Evolutionary conservation across 805 yeast genomes (phyloP).

Genomic region (Candida rishiriensis): DNA sequence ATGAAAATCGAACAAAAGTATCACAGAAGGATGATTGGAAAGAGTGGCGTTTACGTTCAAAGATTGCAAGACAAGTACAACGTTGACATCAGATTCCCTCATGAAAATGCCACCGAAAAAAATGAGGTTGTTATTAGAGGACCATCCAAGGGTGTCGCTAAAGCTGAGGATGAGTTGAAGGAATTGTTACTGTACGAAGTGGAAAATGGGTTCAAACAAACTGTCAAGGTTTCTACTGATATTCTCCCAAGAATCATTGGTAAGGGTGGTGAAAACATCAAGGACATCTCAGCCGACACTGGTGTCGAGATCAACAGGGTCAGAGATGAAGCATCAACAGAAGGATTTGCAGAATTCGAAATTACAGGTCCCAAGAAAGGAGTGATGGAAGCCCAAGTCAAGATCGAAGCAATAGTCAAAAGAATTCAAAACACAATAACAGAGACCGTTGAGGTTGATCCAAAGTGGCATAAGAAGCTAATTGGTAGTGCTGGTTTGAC

Average conservation of each 20-base stretch:
- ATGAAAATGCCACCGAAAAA: constrained; percentile 40
- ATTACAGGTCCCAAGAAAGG: constrained; percentile 75
- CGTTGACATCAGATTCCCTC: constrained; percentile 76
- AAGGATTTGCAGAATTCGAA: constrained; percentile 52
- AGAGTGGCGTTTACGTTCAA: constrained; percentile 72
- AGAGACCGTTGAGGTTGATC: constrained; percentile 59
- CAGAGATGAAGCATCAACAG: constrained; percentile 41
- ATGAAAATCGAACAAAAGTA: constrained; percentile 69
- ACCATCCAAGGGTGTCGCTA: constrained; percentile 83
- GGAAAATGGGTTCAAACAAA: constrained; percentile 70
- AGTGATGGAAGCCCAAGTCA: constrained; percentile 64
- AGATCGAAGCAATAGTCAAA: constrained; percentile 57
- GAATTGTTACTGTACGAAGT: constrained; percentile 83
- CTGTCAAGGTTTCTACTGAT: constrained; percentile 62
- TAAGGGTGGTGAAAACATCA: constrained; percentile 77
- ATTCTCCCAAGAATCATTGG: constrained; percentile 89
- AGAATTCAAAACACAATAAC: constrained; percentile 61
- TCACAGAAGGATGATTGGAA: constrained; percentile 82
- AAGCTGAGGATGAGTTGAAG: constrained; percentile 77
- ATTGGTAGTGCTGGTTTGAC: constrained; percentile 77
- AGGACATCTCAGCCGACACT: constrained; percentile 67
- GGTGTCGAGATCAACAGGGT: constrained; percentile 52
- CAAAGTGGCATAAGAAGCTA: constrained; percentile 67
- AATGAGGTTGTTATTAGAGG: constrained; percentile 76
- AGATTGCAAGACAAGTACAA: constrained; percentile 85